These are phyloP conservation scores for Incumbomyces delicatus DNA, from an alignment of 2,329 filamentous ascomycete species.

Conservation along the genomic window DNA sequence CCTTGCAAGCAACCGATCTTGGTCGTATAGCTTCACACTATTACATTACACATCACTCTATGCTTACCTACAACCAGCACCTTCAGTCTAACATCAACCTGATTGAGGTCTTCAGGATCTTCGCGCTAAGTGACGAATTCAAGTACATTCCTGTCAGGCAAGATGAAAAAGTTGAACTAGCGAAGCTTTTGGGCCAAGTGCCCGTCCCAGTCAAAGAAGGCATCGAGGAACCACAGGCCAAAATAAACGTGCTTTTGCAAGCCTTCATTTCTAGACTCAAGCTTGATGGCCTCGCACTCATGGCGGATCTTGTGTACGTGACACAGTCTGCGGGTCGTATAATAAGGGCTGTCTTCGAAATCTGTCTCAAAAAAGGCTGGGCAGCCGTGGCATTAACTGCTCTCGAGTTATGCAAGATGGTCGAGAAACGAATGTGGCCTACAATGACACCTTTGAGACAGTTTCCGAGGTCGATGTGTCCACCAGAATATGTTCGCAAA, in stretches of 20 bases:
- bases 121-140: constrained; percentile 93
- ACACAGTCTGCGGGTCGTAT: constrained; percentile 97
- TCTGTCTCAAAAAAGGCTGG: constrained; percentile 95
- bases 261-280: constrained; percentile 93
- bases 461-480: constrained; percentile 58
- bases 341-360: constrained; percentile 89
- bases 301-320: constrained; percentile 98
- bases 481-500: constrained; percentile 79
- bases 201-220: constrained; percentile 96
- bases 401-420: constrained; percentile 95
- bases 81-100: constrained; percentile 87
- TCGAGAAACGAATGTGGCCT: constrained; percentile 98
- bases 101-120: constrained; percentile 94
- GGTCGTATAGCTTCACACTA: constrained; percentile 95
- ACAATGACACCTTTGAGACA: constrained; percentile 95
- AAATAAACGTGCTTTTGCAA: constrained; percentile 95
- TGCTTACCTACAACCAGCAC: constrained; percentile 93
- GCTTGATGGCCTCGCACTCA: constrained; percentile 84
- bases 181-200: constrained; percentile 78
- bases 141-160: constrained; percentile 97
- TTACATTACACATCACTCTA: constrained; percentile 92
- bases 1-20: constrained; percentile 81
- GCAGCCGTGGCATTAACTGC: constrained; percentile 84
- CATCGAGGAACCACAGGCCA: constrained; percentile 91
- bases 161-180: constrained; percentile 93